These are phyloP conservation scores for Eurotiales sp. DNA, from an alignment of 2,329 filamentous ascomycete genomes.

Conservation along the genomic window DNA sequence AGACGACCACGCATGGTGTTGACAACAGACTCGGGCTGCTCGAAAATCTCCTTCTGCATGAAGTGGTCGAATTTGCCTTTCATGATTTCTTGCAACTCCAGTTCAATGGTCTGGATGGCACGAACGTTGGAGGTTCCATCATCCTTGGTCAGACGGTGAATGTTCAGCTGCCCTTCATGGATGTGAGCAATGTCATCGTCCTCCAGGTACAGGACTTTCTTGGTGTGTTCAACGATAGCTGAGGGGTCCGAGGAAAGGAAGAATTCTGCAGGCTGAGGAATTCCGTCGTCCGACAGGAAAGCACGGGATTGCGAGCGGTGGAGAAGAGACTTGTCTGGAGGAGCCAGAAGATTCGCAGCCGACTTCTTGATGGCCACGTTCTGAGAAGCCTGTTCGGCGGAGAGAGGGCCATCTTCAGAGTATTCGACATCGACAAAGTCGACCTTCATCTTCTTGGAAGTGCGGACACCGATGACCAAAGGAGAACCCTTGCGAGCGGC, in stretches of 20 bases:
- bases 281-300: conserved; percentile 97
- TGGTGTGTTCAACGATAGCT: conserved; percentile 98
- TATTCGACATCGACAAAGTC: conserved; percentile 99
- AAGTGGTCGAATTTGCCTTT: conserved; percentile 99
- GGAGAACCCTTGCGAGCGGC: conserved; percentile 98
- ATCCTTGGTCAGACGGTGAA: conserved; percentile 94
- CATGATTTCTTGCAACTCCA: conserved; percentile 99
- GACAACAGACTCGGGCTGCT: conserved; percentile 98
- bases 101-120: conserved; percentile 96
- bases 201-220: conserved; percentile 99
- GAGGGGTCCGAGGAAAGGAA: conserved; percentile 98
- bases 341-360: conserved; percentile 69
- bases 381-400: conserved; percentile 91
- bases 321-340: conserved; percentile 94
- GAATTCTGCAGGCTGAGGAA: conserved; percentile 97
- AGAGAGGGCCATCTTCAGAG: conserved; percentile 79
- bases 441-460: conserved; percentile 98
- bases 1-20: conserved; percentile 99
- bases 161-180: conserved; percentile 97
- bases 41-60: conserved; percentile 99
- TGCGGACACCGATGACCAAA: conserved; percentile 94
- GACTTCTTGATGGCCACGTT: conserved; percentile 95
- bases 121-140: conserved; percentile 96
- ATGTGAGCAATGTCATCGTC: conserved; percentile 99
- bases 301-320: conserved; percentile 98